Evolutionary conservation across 345 rosid genomes (phyloP).

Genomic region (Anacardium occidentale): DNA sequence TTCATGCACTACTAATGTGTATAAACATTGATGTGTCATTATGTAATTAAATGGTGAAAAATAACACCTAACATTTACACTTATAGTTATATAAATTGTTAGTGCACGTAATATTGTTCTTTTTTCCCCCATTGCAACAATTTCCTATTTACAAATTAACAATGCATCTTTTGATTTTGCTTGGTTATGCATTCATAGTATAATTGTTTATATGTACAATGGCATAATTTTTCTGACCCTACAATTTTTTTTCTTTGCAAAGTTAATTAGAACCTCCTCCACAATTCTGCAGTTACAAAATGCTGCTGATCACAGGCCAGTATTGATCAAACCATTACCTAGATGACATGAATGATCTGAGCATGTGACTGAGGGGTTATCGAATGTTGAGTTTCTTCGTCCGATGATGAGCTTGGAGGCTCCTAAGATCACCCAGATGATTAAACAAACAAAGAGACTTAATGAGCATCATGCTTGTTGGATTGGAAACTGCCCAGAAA

Average conservation of each 20-base stretch:
- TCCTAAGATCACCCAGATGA: constrained; percentile 29
- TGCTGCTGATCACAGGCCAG: constrained; percentile 3
- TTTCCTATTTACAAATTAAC: constrained; percentile 3
- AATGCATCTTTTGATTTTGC: not conserved
- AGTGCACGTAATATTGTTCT: no score
- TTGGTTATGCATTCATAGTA: constrained; percentile 5
- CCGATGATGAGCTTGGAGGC: constrained; percentile 41
- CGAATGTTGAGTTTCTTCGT: constrained; percentile 55
- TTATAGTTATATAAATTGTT: no score
- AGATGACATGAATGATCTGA: constrained; percentile 35
- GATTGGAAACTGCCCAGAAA: not conserved
- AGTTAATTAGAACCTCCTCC: not conserved
- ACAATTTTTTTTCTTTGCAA: constrained; percentile 12
- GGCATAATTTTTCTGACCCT: not conserved
- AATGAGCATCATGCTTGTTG: not conserved
- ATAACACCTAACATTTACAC: no score
- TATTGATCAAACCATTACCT: not conserved
- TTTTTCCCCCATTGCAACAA: not conserved
- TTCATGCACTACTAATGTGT: no score
- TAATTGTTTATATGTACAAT: constrained; percentile 15
- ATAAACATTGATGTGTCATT: no score
- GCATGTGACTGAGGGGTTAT: constrained; percentile 28
- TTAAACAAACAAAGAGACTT: not conserved
- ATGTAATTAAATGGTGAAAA: no score
- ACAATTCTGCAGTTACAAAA: not conserved